A percentile compares a stretch with the other conserved stretches of the same genome.
Conservation (phyloP, 441 rosid genomes). For the Melastoma candidum region DNA sequence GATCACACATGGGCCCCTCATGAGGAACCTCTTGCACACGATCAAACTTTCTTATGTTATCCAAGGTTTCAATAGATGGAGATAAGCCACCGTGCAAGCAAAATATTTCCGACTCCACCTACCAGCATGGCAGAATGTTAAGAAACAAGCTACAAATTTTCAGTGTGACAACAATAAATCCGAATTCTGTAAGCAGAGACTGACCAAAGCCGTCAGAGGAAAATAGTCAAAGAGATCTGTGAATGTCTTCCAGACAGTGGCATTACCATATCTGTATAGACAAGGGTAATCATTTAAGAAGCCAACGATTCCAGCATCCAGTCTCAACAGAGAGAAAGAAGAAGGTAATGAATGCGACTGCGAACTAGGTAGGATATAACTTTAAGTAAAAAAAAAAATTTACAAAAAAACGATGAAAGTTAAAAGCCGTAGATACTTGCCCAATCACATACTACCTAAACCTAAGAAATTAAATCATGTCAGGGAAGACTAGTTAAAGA, state of each 20-base stretch:
- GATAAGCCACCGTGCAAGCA: conserved; percentile 95
- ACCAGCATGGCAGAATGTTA: conserved; percentile 1
- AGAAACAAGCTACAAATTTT: neutral
- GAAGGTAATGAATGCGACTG: too few species aligned
- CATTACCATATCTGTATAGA: conserved; percentile 75
- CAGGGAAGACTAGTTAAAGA: too few species aligned
- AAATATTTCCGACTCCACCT: conserved; percentile 95
- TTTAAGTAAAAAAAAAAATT: too few species aligned
- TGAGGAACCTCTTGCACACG: conserved; percentile 98
- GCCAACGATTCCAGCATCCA: neutral
- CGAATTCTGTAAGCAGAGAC: conserved; percentile 17
- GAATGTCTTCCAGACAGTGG: conserved; percentile 86
- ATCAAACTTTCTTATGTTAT: conserved; percentile 84
- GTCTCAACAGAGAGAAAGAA: neutral
- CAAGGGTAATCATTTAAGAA: neutral
- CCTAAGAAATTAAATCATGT: too few species aligned
- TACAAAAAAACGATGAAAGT: too few species aligned
- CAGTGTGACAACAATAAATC: neutral
- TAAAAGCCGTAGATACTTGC: too few species aligned
- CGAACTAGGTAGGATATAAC: too few species aligned
- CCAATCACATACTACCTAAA: too few species aligned
- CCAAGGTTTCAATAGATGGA: conserved; percentile 92
- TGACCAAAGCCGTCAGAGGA: conserved; percentile 90
- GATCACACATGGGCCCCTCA: conserved; percentile 98
- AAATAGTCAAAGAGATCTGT: conserved; percentile 92